phyloP scores from a whole-genome alignment of 768 basidiomycete genomes.

The Suillus luteus region DNA sequence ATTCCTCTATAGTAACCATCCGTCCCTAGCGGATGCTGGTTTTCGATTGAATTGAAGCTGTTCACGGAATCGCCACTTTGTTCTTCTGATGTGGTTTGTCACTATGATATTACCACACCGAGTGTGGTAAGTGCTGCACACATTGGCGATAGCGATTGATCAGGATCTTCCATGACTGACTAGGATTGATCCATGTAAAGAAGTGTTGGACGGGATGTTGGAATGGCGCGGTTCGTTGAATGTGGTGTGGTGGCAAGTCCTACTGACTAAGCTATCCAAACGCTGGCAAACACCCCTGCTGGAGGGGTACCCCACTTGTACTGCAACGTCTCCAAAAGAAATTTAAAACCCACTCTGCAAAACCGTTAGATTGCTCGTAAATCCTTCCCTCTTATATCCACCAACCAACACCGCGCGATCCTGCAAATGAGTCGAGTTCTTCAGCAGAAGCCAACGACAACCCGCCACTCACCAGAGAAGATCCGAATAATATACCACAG shows the following conservation, averaged over 20 bases:
- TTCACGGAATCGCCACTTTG: neutral
- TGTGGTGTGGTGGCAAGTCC: neutral
- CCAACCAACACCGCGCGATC: neutral
- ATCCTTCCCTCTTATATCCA: neutral
- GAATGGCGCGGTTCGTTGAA: too few species aligned
- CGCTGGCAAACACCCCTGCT: neutral
- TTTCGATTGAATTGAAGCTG: neutral
- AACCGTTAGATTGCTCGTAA: too few species aligned
- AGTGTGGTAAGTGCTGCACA: neutral
- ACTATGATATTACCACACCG: neutral
- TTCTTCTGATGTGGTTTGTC: neutral
- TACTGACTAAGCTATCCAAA: neutral
- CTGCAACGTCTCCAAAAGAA: neutral
- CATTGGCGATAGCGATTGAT: neutral
- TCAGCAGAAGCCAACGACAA: neutral
- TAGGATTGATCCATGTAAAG: too few species aligned
- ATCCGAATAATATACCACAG: constrained; percentile 3
- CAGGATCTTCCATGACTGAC: neutral
- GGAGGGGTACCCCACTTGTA: too few species aligned
- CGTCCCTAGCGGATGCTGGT: neutral
- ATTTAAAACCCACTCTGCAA: too few species aligned
- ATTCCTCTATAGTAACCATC: neutral
- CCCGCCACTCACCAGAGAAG: neutral
- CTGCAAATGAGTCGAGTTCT: constrained; percentile 1
- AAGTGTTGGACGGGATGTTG: too few species aligned